Conservation (phyloP, 345 rosid genomes). For the Gossypium bickii region DNA sequence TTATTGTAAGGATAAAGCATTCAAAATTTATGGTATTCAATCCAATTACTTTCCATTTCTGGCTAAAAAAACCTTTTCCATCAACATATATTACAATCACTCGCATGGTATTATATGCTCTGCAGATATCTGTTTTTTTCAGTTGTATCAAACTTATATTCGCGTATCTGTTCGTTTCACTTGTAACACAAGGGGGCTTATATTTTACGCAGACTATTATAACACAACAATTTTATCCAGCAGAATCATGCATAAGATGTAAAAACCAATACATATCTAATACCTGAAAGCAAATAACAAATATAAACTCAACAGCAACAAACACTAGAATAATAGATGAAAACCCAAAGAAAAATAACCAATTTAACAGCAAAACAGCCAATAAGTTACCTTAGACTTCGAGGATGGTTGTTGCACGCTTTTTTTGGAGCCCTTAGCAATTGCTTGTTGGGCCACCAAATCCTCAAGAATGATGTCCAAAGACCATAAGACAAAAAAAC, state of each 20-base stretch:
- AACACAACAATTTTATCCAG: neutral
- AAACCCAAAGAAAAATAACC: neutral
- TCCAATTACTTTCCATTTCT: too few species aligned
- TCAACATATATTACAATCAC: neutral
- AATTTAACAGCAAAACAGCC: conserved; percentile 7
- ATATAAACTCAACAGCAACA: neutral
- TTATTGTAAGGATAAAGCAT: neutral
- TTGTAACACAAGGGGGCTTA: neutral
- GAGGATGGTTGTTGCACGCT: conserved; percentile 44
- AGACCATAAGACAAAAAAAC: conserved; percentile 57
- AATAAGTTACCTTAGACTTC: conserved; percentile 55
- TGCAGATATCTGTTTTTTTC: neutral
- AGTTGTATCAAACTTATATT: neutral
- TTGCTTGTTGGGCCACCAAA: conserved; percentile 43
- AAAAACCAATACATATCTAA: neutral
- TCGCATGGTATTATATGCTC: neutral
- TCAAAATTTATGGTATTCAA: neutral
- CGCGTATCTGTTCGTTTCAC: neutral
- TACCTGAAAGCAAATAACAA: neutral
- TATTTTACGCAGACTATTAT: neutral
- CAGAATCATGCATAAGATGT: neutral
- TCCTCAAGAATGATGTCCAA: conserved; percentile 60
- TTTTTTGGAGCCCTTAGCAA: conserved; percentile 61
- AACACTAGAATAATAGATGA: neutral
- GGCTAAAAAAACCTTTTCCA: neutral